Evolutionary conservation across 2,329 filamentous ascomycete genomes (phyloP).

Genomic region (Fusarium acutatum): DNA sequence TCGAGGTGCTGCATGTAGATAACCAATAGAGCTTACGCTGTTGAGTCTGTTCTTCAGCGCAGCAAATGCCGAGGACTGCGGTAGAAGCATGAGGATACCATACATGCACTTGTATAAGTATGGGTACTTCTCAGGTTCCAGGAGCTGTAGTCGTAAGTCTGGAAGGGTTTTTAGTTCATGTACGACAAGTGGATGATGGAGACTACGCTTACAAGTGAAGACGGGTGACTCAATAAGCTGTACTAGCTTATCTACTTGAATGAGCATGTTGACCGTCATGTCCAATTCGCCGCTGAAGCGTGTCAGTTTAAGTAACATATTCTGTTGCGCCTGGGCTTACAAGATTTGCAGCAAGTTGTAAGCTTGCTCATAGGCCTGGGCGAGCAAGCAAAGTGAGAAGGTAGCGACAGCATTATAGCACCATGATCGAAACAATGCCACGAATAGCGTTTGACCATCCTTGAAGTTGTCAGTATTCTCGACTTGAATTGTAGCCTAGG

Average conservation of each 20-base stretch:
- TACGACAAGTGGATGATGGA: not conserved
- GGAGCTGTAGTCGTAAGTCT: slow-evolving; percentile 93
- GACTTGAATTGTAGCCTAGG: not conserved
- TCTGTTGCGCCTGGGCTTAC: slow-evolving; percentile 56
- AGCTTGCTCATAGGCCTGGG: slow-evolving; percentile 97
- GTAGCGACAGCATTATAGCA: slow-evolving; percentile 98
- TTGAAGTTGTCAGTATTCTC: slow-evolving; percentile 45
- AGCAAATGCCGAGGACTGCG: slow-evolving; percentile 96
- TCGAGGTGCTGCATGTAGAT: slow-evolving; percentile 83
- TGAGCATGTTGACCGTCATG: slow-evolving; percentile 98
- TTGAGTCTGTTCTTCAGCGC: slow-evolving; percentile 96
- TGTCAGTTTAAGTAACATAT: not conserved
- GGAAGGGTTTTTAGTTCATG: not conserved
- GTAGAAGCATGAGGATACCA: slow-evolving; percentile 96
- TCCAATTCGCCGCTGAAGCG: slow-evolving; percentile 87
- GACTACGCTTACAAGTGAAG: slow-evolving; percentile 83
- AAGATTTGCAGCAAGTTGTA: slow-evolving; percentile 97
- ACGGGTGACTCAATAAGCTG: slow-evolving; percentile 97
- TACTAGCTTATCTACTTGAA: slow-evolving; percentile 98
- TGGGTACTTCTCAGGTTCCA: slow-evolving; percentile 94
- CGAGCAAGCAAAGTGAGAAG: slow-evolving; percentile 93
- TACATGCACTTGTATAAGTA: slow-evolving; percentile 98
- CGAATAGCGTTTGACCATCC: slow-evolving; percentile 96
- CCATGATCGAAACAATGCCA: slow-evolving; percentile 94
- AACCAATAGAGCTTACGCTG: slow-evolving; percentile 96